Evolutionary conservation across 176 grass and related monocot species (phyloP).

Genomic region (Oropetium thomaeum): DNA sequence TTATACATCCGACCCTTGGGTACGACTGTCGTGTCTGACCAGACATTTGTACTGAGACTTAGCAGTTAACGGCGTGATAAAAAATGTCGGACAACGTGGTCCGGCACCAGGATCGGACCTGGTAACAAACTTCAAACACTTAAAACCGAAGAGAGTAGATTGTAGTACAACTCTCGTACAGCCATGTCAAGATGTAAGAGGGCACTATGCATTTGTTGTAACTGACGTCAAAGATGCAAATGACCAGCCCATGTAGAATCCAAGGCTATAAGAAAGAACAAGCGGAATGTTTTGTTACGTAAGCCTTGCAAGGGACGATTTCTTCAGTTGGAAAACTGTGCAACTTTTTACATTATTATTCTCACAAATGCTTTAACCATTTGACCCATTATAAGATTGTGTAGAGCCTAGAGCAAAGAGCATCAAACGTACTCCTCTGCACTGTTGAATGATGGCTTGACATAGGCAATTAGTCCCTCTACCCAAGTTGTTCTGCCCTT

Average conservation of each 20-base stretch:
- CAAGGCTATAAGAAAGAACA: not conserved
- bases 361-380: not conserved
- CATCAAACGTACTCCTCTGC: conserved; percentile 5
- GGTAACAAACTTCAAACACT: too few species aligned
- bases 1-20: too few species aligned
- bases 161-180: too few species aligned
- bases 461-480: conserved; percentile 37
- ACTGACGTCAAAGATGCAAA: not conserved
- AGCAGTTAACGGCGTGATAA: too few species aligned
- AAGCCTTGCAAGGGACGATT: not conserved
- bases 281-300: not conserved
- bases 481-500: conserved; percentile 20
- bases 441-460: conserved; percentile 24
- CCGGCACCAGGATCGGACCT: too few species aligned
- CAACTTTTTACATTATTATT: not conserved
- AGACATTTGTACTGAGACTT: too few species aligned
- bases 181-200: too few species aligned
- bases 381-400: conserved; percentile 20
- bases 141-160: too few species aligned
- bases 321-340: not conserved
- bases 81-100: too few species aligned
- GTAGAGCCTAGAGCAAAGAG: not conserved
- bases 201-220: not conserved
- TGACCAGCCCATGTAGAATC: not conserved
- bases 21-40: too few species aligned